These are phyloP conservation scores for Sphagnum tenellum DNA, from an alignment of 225 moss, liverwort and hornwort genomes.

Conservation along the genomic window DNA sequence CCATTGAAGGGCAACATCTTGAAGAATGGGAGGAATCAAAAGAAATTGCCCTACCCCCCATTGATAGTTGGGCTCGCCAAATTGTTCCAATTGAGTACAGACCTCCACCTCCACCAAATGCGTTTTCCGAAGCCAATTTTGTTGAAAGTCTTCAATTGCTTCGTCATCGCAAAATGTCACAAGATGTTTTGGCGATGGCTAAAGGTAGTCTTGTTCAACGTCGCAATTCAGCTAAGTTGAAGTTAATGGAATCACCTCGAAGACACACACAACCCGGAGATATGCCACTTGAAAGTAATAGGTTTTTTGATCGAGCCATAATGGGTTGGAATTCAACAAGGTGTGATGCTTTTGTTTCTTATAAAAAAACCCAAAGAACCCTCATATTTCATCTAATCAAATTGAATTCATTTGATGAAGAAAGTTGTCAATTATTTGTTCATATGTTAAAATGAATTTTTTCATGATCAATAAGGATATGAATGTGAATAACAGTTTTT, in stretches of 20 bases:
- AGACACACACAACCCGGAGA: not conserved
- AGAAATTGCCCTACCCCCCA: conserved; percentile 18
- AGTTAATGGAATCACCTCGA: conserved; percentile 7
- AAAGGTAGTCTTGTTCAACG: conserved; percentile 9
- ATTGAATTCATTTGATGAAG: too few species aligned
- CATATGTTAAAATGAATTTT: too few species aligned
- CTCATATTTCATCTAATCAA: too few species aligned
- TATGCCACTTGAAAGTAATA: conserved; percentile 1
- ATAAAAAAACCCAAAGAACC: too few species aligned
- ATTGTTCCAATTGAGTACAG: conserved; percentile 25
- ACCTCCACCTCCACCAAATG: rapidly evolving
- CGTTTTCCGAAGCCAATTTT: not conserved
- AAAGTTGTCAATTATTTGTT: too few species aligned
- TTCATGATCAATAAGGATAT: too few species aligned
- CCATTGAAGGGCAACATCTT: conserved; percentile 21
- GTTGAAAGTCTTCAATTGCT: not conserved
- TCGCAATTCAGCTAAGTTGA: conserved; percentile 16
- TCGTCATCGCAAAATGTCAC: not conserved
- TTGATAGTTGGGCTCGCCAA: conserved; percentile 36
- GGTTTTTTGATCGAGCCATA: conserved; percentile 3
- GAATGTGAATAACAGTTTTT: too few species aligned
- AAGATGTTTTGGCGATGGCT: not conserved
- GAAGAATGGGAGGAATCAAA: conserved; percentile 32
- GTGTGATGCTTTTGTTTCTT: too few species aligned
- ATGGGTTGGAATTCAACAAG: not conserved